Base-by-base conservation (phyloP, 352 stramenopile species). In the Globisporangium canariense region DNA sequence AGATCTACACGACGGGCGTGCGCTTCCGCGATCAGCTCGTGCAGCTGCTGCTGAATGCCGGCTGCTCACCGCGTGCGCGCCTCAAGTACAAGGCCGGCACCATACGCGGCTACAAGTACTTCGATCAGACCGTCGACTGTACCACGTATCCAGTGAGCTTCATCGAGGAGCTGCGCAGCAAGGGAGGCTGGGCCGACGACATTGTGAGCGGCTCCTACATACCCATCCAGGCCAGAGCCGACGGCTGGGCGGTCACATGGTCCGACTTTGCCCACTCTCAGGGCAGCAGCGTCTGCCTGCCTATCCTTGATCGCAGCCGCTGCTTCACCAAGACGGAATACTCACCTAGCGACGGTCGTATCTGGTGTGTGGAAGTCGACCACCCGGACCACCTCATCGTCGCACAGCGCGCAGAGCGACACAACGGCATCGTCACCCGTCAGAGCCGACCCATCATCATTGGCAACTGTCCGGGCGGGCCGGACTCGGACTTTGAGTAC, bases 401-500 rank as follows among this genome's bases (percentile, higher is more conserved):
- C 43, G 57, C 57, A 20, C 57, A 62, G 43, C 57, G 57, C 30
- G 57, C 57, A 16, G 57, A 62, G 57, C 57, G 57, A 22, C 40
- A 54, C 14, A 62, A 62, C 41, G 57, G 57, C 41, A n/a, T 62
- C 57, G 41, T 54, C 40, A 54, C 43, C 7, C 57, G 57, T 16
- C 57, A 62, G 43, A 62, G 57, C 30, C 57, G 57, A 32, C 57
- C 57, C 8, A 62, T 62, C 57, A 36, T 62, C 16, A 62, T 62
- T 46, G 57, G 57, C 41, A 62, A 62, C 40, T 99, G 96, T 72
- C 94, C 94, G 0, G 96, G 96, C 40, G 96, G 96, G 1, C 96
- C 96, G 0, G 96, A 99, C 83, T 96, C 79, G 53, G 96, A 99
- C 72, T 99, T 99, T 83, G 96, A 99, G 80, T 99, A 99, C 79